Conservation (phyloP, 768 basidiomycete species). For the Calocera viscosa region DNA sequence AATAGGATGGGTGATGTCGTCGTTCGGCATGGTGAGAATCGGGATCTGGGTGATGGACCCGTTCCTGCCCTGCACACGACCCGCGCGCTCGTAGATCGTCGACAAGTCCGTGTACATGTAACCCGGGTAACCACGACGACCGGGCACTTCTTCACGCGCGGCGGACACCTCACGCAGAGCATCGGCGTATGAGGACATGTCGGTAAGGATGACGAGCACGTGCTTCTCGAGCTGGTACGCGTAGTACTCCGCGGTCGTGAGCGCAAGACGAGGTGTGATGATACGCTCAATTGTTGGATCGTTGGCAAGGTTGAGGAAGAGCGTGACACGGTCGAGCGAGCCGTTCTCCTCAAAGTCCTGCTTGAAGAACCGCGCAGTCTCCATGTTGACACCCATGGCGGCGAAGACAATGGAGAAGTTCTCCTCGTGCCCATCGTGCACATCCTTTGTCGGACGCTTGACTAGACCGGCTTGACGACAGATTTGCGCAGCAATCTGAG, state of each 20-base stretch:
- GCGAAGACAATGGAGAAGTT: conserved; percentile 99
- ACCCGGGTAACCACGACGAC: conserved; percentile 91
- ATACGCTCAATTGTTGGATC: conserved; percentile 99
- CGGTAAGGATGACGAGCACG: conserved; percentile 95
- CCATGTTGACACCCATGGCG: conserved; percentile 99
- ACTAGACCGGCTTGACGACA: conserved; percentile 98
- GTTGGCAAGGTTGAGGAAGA: conserved; percentile 97
- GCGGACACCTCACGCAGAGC: conserved; percentile 96
- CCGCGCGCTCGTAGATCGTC: conserved; percentile 98
- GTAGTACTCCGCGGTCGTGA: conserved; percentile 98
- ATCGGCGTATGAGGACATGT: conserved; percentile 98
- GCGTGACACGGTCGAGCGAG: conserved; percentile 88
- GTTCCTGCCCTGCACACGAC: conserved; percentile 92
- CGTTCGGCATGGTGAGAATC: conserved; percentile 99
- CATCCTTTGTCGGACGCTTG: conserved; percentile 90
- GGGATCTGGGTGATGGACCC: conserved; percentile 99
- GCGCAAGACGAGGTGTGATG: conserved; percentile 93
- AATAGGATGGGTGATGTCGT: conserved; percentile 99
- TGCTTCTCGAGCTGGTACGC: conserved; percentile 99
- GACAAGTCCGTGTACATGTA: conserved; percentile 99
- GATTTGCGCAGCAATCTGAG: conserved; percentile 96
- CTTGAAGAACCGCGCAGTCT: conserved; percentile 99
- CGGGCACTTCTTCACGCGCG: conserved; percentile 97
- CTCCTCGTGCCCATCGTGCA: conserved; percentile 97
- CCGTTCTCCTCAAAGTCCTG: conserved; percentile 99